Conservation (phyloP, 441 rosid species). For the Macaranga tanarius region DNA sequence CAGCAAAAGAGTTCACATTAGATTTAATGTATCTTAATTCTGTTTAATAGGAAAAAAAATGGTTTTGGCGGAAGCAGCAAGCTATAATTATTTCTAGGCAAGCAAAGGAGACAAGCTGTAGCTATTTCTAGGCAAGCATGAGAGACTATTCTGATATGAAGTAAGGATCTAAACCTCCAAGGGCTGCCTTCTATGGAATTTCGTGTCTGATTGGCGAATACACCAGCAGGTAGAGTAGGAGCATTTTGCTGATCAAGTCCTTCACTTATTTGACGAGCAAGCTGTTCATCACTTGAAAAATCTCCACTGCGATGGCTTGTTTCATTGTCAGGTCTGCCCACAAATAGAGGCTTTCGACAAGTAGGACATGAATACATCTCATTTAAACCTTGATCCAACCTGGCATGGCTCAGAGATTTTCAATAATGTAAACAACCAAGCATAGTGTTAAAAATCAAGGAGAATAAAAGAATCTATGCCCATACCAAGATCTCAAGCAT, state of each 20-base stretch:
- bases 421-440: constrained; percentile 22
- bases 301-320: constrained; percentile 44
- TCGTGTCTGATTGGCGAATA: constrained; percentile 65
- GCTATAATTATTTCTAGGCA: constrained; percentile 14
- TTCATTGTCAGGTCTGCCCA: constrained; percentile 64
- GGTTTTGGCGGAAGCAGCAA: constrained; percentile 10
- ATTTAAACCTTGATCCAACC: constrained; percentile 98
- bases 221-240: constrained; percentile 55
- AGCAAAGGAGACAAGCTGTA: constrained; percentile 11
- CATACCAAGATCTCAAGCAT: constrained; percentile 98
- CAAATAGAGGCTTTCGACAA: constrained; percentile 96
- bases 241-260: constrained; percentile 61
- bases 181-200: constrained; percentile 62
- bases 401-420: constrained; percentile 40
- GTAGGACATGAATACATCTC: constrained; percentile 95
- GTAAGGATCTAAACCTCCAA: constrained; percentile 67
- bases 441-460: constrained; percentile 8
- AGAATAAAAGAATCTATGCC: constrained; percentile 14
- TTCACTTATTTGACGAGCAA: constrained; percentile 67
- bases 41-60: neutral
- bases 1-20: neutral
- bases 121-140: constrained; percentile 17
- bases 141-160: constrained; percentile 15
- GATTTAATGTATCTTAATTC: neutral
- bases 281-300: constrained; percentile 67